Evolutionary conservation across 192 early-diverging fungal genomes (phyloP).

Genomic region (Nowakowskiella sp.): DNA sequence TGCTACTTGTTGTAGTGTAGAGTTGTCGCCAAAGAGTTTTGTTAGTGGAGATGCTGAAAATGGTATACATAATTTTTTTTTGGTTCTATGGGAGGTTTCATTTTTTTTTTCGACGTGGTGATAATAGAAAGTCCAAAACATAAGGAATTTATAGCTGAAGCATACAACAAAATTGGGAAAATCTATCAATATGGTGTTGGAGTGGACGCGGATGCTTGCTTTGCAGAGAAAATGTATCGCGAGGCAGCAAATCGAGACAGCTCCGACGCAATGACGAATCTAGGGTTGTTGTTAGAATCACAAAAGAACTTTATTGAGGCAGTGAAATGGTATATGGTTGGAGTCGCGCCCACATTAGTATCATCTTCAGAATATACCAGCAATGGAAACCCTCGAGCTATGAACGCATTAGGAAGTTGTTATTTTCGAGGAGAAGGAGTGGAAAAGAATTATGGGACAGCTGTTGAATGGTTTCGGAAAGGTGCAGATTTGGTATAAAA

Average conservation of each 20-base stretch:
- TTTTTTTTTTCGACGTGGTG: neutral
- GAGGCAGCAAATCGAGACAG: constrained; percentile 32
- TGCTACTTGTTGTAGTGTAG: neutral
- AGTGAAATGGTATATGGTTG: constrained; percentile 23
- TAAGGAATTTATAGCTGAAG: constrained; percentile 24
- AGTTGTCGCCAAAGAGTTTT: neutral
- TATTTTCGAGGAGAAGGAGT: constrained; percentile 40
- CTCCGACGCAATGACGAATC: constrained; percentile 28
- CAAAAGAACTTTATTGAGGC: constrained; percentile 30
- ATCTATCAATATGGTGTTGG: constrained; percentile 40
- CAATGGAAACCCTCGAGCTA: constrained; percentile 22
- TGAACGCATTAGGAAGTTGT: constrained; percentile 37
- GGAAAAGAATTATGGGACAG: constrained; percentile 30
- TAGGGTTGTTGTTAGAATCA: constrained; percentile 10
- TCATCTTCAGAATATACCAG: constrained; percentile 31
- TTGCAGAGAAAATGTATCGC: constrained; percentile 26
- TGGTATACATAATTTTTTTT: neutral
- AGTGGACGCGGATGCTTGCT: constrained; percentile 13
- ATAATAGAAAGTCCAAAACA: neutral
- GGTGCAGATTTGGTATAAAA: constrained; percentile 28
- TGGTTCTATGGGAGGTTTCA: neutral
- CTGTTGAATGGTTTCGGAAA: constrained; percentile 32
- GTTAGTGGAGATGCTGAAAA: too few species aligned
- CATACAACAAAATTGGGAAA: constrained; percentile 31
- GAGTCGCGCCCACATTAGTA: constrained; percentile 21